Base-by-base conservation (phyloP, 495 filamentous ascomycete genomes). In the Hypoxylon lenormandii region DNA sequence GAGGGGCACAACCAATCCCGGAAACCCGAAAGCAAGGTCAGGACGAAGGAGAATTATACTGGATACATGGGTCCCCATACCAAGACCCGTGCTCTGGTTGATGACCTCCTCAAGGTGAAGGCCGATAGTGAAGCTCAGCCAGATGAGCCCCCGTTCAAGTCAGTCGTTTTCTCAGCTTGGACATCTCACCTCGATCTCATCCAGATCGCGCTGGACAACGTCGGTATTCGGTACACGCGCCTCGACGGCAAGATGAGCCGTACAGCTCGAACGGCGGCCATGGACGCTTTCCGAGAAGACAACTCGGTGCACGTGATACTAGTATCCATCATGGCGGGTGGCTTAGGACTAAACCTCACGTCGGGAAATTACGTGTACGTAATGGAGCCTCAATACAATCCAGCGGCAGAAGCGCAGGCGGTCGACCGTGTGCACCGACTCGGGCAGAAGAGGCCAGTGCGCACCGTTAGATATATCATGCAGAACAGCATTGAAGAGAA, bases 351-450 rank as follows among this genome's bases (percentile, higher is more conserved):
- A 30, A 98, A 98, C 72, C 83, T 98, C 19, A 97, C 93, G 0
- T 81, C 89, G 2, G 95, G 89, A 19, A 94, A 88, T 73, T 88
- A 87, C 37, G 95, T 94, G 11, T 98, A 93, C 72, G 90, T 98
- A 46, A 97, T 98, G 95, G 95, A 98, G 77, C 95, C 95, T 1
- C 93, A 97, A 69, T 98, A 92, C 76, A 98, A 98, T 76, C 95
- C 95, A 1, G 94, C 93, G 4, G 91, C 93, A 0, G 94, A 98
- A 68, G 92, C 93, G 4, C 95, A 98, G 76, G 95, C 95, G 3
- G 83, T 98, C 6, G 95, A 98, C 72, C 91, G 95, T 43, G 90
- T 98, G 21, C 95, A 98, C 75, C 90, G 95, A 15, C 84, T 98
- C 16, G 95, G 95, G 0, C 95, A 98, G 80, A 94, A 85, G 71